Evolutionary conservation across 73 alveolate species (phyloP).

Genomic region (Stentor roeselii): DNA sequence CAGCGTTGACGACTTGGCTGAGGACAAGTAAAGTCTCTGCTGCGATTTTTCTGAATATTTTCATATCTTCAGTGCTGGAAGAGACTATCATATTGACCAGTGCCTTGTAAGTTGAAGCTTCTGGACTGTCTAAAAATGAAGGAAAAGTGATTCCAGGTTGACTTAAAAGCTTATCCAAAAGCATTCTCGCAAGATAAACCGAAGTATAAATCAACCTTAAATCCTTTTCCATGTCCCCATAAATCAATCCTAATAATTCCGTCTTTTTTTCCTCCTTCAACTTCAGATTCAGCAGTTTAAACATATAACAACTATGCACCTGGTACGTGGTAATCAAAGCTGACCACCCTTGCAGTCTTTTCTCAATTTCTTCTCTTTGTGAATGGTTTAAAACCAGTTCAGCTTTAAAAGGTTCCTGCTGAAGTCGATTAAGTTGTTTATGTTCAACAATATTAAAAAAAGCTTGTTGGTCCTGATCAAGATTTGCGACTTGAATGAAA

Average conservation of each 20-base stretch:
- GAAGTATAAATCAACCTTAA: constrained; percentile 21
- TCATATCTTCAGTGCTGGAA: not conserved
- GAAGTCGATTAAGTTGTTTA: constrained; percentile 1
- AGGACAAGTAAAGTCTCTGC: not conserved
- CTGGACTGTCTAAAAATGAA: not conserved
- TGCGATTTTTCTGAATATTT: not conserved
- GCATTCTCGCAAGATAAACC: not conserved
- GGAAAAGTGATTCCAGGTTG: not conserved
- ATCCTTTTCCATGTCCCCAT: constrained; percentile 15
- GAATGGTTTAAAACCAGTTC: not conserved
- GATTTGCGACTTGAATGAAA: not conserved
- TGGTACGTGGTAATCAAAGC: constrained; percentile 10
- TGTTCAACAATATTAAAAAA: not conserved
- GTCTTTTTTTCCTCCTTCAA: not conserved
- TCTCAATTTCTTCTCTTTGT: not conserved
- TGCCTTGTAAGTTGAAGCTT: not conserved
- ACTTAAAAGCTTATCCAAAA: not conserved
- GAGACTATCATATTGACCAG: not conserved
- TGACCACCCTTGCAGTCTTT: not conserved
- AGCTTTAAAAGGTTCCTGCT: constrained; percentile 24
- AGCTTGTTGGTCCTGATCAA: constrained; percentile 14
- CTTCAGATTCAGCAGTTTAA: constrained; percentile 15
- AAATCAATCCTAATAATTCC: not conserved
- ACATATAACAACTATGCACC: not conserved
- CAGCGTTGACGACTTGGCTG: constrained; percentile 1